A percentile compares a stretch with the other conserved stretches of the same genome.
phyloP scores from a whole-genome alignment of 2,329 filamentous ascomycete genomes.

The Colletotrichum destructivum region DNA sequence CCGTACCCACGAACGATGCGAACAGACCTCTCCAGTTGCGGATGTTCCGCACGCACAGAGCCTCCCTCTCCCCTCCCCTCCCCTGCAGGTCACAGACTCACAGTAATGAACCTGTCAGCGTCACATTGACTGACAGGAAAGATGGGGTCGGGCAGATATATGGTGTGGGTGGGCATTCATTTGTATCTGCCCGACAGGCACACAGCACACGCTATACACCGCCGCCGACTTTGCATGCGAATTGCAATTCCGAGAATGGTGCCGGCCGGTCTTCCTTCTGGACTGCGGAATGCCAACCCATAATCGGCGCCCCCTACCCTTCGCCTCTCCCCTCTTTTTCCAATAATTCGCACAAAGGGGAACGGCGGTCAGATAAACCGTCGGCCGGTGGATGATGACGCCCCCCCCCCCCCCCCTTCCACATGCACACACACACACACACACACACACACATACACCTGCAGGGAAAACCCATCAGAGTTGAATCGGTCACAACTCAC shows the following conservation, averaged over 20 bases:
- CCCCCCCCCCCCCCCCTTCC: neutral
- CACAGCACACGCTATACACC: no score
- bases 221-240: neutral
- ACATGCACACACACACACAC: no score
- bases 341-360: no score
- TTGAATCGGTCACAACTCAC: slow-evolving; percentile 31
- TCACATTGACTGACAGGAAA: slow-evolving; percentile 6
- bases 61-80: no score
- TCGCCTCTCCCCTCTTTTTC: no score
- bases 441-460: no score
- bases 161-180: neutral
- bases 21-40: neutral
- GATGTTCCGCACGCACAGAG: neutral
- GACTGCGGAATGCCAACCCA: slow-evolving; percentile 4
- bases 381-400: neutral
- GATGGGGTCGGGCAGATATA: neutral
- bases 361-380: no score
- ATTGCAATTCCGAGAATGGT: neutral
- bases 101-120: slow-evolving; percentile 1
- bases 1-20: neutral
- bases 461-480: neutral
- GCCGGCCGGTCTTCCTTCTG: neutral
- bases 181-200: neutral
- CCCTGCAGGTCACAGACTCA: neutral
- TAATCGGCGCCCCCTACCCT: no score